Evolutionary conservation across 257 asterid genomes (phyloP), one percentile per base, ranked within the genome.

Genomic region (Ehretia macrophylla): DNA sequence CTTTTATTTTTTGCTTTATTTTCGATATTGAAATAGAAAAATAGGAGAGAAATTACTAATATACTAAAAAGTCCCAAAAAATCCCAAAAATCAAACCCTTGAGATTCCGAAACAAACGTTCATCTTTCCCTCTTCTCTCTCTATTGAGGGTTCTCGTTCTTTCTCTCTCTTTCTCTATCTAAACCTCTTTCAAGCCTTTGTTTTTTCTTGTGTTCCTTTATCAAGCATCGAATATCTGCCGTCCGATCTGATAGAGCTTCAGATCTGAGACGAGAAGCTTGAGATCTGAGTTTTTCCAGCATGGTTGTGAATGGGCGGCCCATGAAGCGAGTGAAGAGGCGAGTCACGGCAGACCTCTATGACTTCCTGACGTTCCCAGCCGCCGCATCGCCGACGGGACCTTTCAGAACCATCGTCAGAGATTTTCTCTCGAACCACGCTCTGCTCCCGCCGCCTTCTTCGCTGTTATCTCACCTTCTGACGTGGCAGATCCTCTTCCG

Each of bases 401-500:
- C 95, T 9, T 91, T 91, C 48, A 76, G 98, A 77, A 66, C 66
- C 0, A 60, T 75, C 65, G 93, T 91, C 0, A 72, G 71, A 70
- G 81, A 62, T 32, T 85, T 91, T 38, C 58, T 88, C 64, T 53
- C 80, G 0, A 66, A 61, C 66, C 82, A 92, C 82, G 95, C 95
- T 77, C 72, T 76, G 48, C 68, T 82, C 10, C 93, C 95, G 17
- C 93, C 90, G 45, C 95, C 95, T 20, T 84, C 85, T 10, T 76
- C 98, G 50, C 74, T 88, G 14, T 82, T 92, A 22, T 97, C 98
- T 0, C 93, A 85, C 67, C 85, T 92, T 66, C 79, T 92, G 68
- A 78, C 95, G 60, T 78, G 98, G 95, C 90, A 84, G 87, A 65
- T 92, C 77, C 79, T 77, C 64, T 82, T 88, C 65, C 92, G 95